Conservation (phyloP, 768 basidiomycete species). For the Serpula lacrymans region DNA sequence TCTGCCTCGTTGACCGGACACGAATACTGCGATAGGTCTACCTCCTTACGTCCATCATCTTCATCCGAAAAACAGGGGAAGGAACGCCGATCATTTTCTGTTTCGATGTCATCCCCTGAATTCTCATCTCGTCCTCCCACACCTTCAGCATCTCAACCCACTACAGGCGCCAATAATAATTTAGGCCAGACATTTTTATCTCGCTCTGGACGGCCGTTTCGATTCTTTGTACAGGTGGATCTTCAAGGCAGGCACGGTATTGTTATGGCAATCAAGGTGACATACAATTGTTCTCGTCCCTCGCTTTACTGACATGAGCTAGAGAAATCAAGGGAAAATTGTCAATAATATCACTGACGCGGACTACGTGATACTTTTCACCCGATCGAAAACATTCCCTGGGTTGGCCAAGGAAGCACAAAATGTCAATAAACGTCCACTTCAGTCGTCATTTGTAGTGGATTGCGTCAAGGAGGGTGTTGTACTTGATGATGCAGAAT, state of each 20-base stretch:
- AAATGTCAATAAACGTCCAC: slow-evolving; percentile 38
- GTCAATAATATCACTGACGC: slow-evolving; percentile 50
- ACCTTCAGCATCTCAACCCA: neutral
- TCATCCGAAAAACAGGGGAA: too few species aligned
- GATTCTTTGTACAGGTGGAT: slow-evolving; percentile 71
- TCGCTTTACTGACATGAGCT: slow-evolving; percentile 4
- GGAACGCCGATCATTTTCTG: too few species aligned
- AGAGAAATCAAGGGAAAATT: slow-evolving; percentile 70
- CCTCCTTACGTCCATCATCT: too few species aligned
- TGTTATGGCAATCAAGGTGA: slow-evolving; percentile 59
- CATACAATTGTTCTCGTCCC: slow-evolving; percentile 9
- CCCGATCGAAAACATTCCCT: slow-evolving; percentile 47
- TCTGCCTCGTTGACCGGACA: slow-evolving; percentile 8
- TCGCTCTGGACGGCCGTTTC: slow-evolving; percentile 38
- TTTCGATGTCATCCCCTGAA: slow-evolving; percentile 13
- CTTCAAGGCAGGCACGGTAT: slow-evolving; percentile 49
- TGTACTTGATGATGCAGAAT: slow-evolving; percentile 44
- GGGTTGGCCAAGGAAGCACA: slow-evolving; percentile 39
- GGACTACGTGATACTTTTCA: slow-evolving; percentile 57
- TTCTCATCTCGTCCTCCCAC: slow-evolving; percentile 1
- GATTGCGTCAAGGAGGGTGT: slow-evolving; percentile 45
- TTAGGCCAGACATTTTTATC: slow-evolving; percentile 41
- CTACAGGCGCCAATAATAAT: slow-evolving; percentile 14
- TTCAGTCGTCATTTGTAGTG: slow-evolving; percentile 50
- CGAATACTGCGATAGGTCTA: slow-evolving; percentile 4